phyloP scores from a whole-genome alignment of 345 rosid species.

The Acer saccharum region DNA sequence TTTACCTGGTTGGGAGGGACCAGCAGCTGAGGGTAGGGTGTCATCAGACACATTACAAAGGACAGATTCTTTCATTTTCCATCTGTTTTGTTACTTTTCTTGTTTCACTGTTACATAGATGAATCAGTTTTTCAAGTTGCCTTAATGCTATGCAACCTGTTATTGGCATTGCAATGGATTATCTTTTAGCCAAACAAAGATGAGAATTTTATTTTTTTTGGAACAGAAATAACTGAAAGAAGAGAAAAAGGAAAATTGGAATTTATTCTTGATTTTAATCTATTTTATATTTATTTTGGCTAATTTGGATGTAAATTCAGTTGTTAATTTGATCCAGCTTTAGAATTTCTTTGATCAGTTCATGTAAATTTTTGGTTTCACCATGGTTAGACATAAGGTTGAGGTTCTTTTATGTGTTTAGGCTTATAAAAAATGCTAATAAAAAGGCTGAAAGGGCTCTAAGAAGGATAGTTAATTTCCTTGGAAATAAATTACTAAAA shows the following conservation, averaged over 20 bases:
- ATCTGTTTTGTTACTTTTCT: neutral
- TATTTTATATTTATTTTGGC: neutral
- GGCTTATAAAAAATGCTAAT: neutral
- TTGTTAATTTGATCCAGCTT: neutral
- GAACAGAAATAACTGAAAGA: neutral
- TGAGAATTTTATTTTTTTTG: neutral
- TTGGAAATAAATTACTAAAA: neutral
- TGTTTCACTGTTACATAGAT: neutral
- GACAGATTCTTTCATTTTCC: neutral
- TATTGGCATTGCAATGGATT: neutral
- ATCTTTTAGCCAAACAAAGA: neutral
- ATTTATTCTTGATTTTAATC: neutral
- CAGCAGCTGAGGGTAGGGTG: neutral
- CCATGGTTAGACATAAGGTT: neutral
- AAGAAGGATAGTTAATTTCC: neutral
- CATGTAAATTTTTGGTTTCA: neutral
- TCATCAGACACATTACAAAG: neutral
- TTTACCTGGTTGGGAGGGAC: neutral
- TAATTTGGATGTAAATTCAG: neutral
- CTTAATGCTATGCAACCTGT: slow-evolving; percentile 5
- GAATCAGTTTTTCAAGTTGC: neutral
- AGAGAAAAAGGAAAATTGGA: neutral
- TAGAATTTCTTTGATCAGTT: neutral
- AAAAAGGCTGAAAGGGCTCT: neutral
- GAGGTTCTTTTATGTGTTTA: neutral